Conservation (phyloP, 169 alveolate genomes). For the Plasmodium gaboni region DNA sequence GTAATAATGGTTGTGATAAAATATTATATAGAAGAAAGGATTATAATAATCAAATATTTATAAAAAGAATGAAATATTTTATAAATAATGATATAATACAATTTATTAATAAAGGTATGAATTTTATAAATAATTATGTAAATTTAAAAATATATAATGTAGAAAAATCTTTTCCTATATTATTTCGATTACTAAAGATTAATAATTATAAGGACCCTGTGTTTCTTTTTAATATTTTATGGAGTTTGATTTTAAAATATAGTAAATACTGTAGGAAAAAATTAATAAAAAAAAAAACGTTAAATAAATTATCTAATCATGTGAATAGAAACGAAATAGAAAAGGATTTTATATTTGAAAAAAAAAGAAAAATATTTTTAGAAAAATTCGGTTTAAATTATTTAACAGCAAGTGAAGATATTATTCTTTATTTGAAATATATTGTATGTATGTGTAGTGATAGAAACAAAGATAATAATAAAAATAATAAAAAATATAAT, state of each 20-base stretch:
- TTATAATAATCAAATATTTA: slow-evolving; percentile 9
- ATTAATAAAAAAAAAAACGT: slow-evolving; percentile 15
- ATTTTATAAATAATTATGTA: slow-evolving; percentile 2
- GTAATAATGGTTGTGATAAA: neutral
- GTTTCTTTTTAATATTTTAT: slow-evolving; percentile 26
- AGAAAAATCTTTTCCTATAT: neutral
- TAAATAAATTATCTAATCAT: neutral
- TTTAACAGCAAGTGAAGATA: slow-evolving; percentile 3
- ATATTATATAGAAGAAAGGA: neutral
- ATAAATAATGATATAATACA: slow-evolving; percentile 65
- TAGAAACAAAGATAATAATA: neutral
- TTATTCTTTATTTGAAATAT: slow-evolving; percentile 21
- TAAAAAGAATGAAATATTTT: slow-evolving; percentile 25
- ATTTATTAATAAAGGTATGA: slow-evolving; percentile 37
- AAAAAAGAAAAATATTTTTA: slow-evolving; percentile 32
- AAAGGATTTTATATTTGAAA: slow-evolving; percentile 2
- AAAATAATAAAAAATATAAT: no score
- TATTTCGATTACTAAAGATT: neutral
- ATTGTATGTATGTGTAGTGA: neutral
- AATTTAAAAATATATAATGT: slow-evolving; percentile 32
- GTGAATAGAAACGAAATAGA: slow-evolving; percentile 11
- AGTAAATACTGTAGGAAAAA: slow-evolving; percentile 20
- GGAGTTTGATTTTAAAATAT: slow-evolving; percentile 27
- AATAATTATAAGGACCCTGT: neutral
- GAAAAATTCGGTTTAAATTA: slow-evolving; percentile 33